Base-by-base conservation (phyloP, 164 flowering plant genomes). In the Hamamelis virginiana region DNA sequence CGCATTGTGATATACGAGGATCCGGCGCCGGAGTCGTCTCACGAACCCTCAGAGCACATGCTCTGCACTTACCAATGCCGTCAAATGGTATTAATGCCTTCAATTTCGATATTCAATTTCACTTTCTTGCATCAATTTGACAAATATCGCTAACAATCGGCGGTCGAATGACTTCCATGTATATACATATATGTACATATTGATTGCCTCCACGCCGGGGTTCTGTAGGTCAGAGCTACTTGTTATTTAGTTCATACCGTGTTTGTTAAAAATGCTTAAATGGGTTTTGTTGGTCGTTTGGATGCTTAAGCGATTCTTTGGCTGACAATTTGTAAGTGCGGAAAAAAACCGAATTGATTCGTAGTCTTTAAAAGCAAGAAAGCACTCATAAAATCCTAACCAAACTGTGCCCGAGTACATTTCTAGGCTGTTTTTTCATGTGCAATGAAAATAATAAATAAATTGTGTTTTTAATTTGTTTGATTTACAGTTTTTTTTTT, bases 11-110 rank as follows among this genome's bases (percentile, higher is more conserved):
- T 88, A 47, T 86, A 80, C 72, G 93, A 91, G 73, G 87, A 88
- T 43, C 78, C 65, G 22, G 33, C 15, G 45, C 69, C 68, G n/a
- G 77, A 68, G 9, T 46, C 82, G 9, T 60, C 81, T n/a, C 65
- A 78, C 19, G 59, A 65, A 1, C 72, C 76, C 14, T 83, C 89
- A 12, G 84, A 84, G 18, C 91, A 83, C 23, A 74, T 86, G 86
- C 85, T 91, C 67, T 91, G 96, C 82, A 88, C 97, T 58, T 93
- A 87, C 56, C 95, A 93, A 63, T 91, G 98, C 70, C 94, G 94
- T 72, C 98, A 91, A 66, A 85, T 89, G 98, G 98, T 91, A 75
- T 41, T 4, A 19, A 51, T 51, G 33, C 21, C 13, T 46, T 57
- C 56, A 4, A n/a, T 51, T 33, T 21, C 33, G n/a, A 51, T 18